Base-by-base conservation (phyloP, 495 filamentous ascomycete genomes). In the Xylaria longipes region DNA sequence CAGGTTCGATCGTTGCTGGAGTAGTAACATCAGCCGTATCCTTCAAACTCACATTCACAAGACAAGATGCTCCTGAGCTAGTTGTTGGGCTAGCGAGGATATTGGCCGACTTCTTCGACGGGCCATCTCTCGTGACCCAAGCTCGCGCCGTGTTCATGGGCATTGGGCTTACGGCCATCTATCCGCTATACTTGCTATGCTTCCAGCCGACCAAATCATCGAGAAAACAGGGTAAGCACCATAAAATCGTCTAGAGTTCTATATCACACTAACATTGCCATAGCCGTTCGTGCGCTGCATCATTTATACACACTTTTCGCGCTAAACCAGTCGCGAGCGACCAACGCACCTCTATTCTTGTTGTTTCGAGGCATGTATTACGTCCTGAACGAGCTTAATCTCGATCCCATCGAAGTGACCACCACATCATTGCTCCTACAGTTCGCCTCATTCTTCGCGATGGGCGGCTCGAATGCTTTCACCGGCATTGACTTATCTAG, bases 381-480 rank as follows among this genome's bases (percentile, higher is more conserved):
- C 20, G 82, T 90, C 71, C 78, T 94, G 50, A 75, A 80, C 48
- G 75, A 75, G 3, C 79, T 88, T 22, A 56, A 80, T 33, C 80
- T 93, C 20, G 79, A 80, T 11, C 79, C 80, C 3, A 76, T 84
- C 41, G 90, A 94, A 72, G 77, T 91, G 11, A 90, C 87, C 1
- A 84, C 89, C 31, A 90, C 91, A 0, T 88, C 85, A 14, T 76
- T 94, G 6, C 85, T 95, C 20, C 84, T 91, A 71, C 93, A 94
- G 75, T 90, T 90, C 81, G 81, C 88, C 64, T 88, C 91, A 54
- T 98, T 97, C 84, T 99, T 98, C 76, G 91, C 93, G n/a, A 88
- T 92, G 74, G 97, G 94, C 35, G 93, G 93, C 70, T 91, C 92
- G 29, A 99, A 99, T 77, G 91, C 95, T 27, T 95, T 99, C 62